Evolutionary conservation across 148 eudicot species (phyloP), one percentile per base, ranked within the genome.

Genomic region (Amaranthus hypochondriacus): DNA sequence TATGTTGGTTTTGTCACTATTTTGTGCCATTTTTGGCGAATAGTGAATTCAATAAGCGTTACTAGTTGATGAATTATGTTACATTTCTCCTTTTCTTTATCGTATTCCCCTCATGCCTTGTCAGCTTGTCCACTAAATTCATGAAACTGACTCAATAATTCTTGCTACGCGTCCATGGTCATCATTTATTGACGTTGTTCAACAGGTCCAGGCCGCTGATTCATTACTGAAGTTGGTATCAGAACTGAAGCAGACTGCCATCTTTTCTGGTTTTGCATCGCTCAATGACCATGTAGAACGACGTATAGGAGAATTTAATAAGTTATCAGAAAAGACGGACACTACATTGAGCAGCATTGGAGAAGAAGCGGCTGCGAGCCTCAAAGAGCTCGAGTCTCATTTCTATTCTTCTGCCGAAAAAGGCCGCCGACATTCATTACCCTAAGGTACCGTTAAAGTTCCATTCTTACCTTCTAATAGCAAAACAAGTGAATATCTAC

Each of bases 121-220:
- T 28, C 2, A 0, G 39, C 39, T 28, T 28, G 39, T 28, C 39
- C 39, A 28, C 28, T 10, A 42, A 62, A 4, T 43, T 62, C 66
- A 62, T 58, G 4, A 18, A 56, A 56, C 47, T 50, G 46, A 21
- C 28, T 59, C 43, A 9, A n/a, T 18, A 48, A 66, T 42, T 62
- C 62, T 12, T 5, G 13, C 21, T 42, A 15, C 58, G 14, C 9
- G 13, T n/a, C 10, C 58, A 44, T 56, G n/a, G 47, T 49, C 44
- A 64, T 56, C 9, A 43, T 76, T 44, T 21, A 48, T 67, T 58
- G 18, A 6, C 42, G 5, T 21, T 61, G 5, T n/a, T 13, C 12
- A 77, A 80, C 87, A 92, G 97, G 97, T 93, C 70, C 95, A 89
- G 78, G 94, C 97, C 73, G 86, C 98, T 13, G 98, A 91, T 71